Conservation (phyloP, 495 filamentous ascomycete genomes). For the Xylaria curta region DNA sequence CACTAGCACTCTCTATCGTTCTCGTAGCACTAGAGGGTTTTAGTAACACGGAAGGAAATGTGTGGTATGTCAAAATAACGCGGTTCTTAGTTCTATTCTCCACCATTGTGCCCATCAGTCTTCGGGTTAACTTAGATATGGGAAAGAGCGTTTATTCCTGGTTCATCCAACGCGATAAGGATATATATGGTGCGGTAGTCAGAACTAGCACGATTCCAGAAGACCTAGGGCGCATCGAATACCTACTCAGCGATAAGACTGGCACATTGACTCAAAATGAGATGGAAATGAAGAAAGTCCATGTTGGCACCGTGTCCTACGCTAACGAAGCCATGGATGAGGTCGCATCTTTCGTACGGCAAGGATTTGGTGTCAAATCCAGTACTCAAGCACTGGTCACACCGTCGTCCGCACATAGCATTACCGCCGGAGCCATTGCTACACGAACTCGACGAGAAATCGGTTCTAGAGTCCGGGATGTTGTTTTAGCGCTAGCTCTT, state of each 20-base stretch:
- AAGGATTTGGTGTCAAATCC: constrained; percentile 69
- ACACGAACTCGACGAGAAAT: constrained; percentile 92
- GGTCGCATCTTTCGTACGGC: constrained; percentile 81
- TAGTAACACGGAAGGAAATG: constrained; percentile 63
- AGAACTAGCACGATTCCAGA: constrained; percentile 97
- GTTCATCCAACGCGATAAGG: constrained; percentile 91
- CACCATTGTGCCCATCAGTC: constrained; percentile 95
- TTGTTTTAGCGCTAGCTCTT: constrained; percentile 87
- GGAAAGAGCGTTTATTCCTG: constrained; percentile 95
- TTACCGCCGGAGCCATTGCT: constrained; percentile 62
- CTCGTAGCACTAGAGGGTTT: constrained; percentile 90
- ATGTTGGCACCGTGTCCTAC: constrained; percentile 97
- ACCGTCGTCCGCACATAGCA: constrained; percentile 71
- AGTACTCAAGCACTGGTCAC: constrained; percentile 64
- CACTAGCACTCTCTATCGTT: constrained; percentile 81
- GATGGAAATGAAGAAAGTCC: constrained; percentile 98
- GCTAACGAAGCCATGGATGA: constrained; percentile 99
- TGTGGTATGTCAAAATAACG: constrained; percentile 95
- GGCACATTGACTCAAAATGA: constrained; percentile 97
- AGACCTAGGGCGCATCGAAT: constrained; percentile 94
- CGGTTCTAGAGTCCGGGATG: constrained; percentile 86
- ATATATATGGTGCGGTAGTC: constrained; percentile 90
- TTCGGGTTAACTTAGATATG: constrained; percentile 96
- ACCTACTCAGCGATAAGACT: constrained; percentile 95
- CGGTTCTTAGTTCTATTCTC: constrained; percentile 98